phyloP scores from a whole-genome alignment of 768 basidiomycete species.

The Termitomyces sp. region DNA sequence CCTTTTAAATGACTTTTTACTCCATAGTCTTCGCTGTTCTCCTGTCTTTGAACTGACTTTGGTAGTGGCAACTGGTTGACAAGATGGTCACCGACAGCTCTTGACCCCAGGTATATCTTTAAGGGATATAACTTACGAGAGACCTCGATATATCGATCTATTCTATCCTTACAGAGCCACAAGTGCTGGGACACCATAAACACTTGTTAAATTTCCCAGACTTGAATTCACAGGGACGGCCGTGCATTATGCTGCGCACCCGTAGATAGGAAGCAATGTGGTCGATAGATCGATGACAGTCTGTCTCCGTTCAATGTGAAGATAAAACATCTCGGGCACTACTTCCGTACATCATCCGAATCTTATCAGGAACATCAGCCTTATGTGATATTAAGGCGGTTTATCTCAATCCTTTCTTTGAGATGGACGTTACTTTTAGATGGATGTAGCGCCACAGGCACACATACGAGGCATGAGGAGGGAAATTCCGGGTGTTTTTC shows the following conservation, averaged over 20 bases:
- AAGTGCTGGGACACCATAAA: conserved; percentile 26
- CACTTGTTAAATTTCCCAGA: neutral
- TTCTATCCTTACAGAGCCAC: conserved; percentile 9
- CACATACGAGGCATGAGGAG: neutral
- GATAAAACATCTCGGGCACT: neutral
- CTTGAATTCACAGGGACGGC: no score
- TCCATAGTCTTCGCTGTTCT: conserved; percentile 21
- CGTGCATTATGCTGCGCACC: conserved; percentile 15
- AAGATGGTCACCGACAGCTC: conserved; percentile 25
- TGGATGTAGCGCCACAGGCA: neutral
- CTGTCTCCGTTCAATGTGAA: neutral
- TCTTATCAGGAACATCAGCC: conserved; percentile 15
- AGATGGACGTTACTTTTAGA: neutral
- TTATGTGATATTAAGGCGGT: conserved; percentile 15
- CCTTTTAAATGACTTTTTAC: neutral
- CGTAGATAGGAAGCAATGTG: neutral
- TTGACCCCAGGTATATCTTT: neutral
- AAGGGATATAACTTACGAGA: neutral
- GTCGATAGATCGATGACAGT: neutral
- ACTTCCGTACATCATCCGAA: conserved; percentile 23
- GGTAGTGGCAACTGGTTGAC: conserved; percentile 21
- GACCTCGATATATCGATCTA: neutral
- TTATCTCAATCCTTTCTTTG: neutral
- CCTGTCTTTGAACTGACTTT: conserved; percentile 31
- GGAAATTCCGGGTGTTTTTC: conserved; percentile 1